These are phyloP conservation scores for Gyromitra esculenta DNA, from an alignment of 2,329 filamentous ascomycete species.

Conservation along the genomic window DNA sequence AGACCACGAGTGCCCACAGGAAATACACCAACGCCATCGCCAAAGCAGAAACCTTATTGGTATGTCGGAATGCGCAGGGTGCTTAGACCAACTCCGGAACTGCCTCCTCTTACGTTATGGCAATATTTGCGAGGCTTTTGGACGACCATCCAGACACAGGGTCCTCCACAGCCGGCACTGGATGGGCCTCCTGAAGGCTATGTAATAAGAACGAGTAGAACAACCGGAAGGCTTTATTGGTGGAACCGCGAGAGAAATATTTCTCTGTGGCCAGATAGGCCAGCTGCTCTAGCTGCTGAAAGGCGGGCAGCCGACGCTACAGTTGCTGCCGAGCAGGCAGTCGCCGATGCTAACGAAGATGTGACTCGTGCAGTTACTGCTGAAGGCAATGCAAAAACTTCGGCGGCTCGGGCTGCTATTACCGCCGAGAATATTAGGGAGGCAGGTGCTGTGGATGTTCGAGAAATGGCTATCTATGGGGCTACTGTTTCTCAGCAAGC, in stretches of 20 bases:
- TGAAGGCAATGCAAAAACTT: neutral
- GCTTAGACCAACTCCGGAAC: neutral
- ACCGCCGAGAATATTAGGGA: neutral
- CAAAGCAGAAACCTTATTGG: neutral
- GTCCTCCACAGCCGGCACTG: neutral
- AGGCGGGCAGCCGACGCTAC: slow-evolving; percentile 11
- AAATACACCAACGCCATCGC: slow-evolving; percentile 5
- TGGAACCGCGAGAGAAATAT: neutral
- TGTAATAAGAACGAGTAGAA: slow-evolving; percentile 1
- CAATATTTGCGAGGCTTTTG: neutral
- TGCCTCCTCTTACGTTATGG: neutral
- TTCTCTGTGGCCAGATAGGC: slow-evolving; percentile 20
- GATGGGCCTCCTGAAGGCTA: slow-evolving; percentile 13
- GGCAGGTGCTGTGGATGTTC: neutral
- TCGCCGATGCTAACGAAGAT: neutral
- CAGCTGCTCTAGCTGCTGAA: slow-evolving; percentile 14
- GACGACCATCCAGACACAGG: neutral
- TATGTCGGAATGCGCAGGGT: neutral
- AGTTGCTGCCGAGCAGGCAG: neutral
- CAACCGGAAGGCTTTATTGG: slow-evolving; percentile 22
- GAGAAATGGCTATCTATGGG: neutral
- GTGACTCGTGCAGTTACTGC: neutral
- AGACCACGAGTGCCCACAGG: neutral
- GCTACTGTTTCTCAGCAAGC: neutral
- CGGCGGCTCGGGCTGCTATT: neutral